Conservation (phyloP, 129 eudicot species). For the Dittrichia graveolens region DNA sequence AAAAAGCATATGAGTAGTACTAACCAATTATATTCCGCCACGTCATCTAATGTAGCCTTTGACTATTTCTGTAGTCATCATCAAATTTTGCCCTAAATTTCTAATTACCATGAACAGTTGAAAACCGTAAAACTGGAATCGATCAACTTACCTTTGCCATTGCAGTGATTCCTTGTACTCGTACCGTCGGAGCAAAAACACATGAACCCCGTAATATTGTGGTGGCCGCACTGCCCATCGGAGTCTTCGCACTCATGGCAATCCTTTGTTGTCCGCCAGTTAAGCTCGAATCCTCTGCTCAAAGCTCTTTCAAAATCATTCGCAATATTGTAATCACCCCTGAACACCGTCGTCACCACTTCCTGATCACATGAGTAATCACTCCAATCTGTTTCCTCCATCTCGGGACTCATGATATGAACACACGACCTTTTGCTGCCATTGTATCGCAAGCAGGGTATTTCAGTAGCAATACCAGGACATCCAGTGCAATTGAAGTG, state of each 20-base stretch:
- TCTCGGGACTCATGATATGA: neutral
- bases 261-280: neutral
- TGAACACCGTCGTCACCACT: conserved; percentile 30
- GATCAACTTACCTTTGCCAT: conserved; percentile 14
- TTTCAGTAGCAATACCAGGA: neutral
- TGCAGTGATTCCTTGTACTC: neutral
- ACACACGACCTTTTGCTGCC: conserved; percentile 5
- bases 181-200: conserved; percentile 31
- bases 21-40: neutral
- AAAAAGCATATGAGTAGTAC: neutral
- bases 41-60: conserved; percentile 8
- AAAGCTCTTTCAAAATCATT: neutral
- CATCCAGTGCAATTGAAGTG: conserved; percentile 30
- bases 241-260: conserved; percentile 16
- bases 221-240: conserved; percentile 15
- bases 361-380: neutral
- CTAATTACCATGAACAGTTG: too few species aligned
- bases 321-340: neutral
- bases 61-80: neutral
- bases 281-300: conserved; percentile 21
- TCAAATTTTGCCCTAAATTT: too few species aligned
- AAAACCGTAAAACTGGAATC: neutral
- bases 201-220: neutral
- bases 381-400: neutral
- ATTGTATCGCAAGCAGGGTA: conserved; percentile 10